These are phyloP conservation scores for Beauveria sp. DNA, from an alignment of 2,329 filamentous ascomycete species.

Conservation along the genomic window DNA sequence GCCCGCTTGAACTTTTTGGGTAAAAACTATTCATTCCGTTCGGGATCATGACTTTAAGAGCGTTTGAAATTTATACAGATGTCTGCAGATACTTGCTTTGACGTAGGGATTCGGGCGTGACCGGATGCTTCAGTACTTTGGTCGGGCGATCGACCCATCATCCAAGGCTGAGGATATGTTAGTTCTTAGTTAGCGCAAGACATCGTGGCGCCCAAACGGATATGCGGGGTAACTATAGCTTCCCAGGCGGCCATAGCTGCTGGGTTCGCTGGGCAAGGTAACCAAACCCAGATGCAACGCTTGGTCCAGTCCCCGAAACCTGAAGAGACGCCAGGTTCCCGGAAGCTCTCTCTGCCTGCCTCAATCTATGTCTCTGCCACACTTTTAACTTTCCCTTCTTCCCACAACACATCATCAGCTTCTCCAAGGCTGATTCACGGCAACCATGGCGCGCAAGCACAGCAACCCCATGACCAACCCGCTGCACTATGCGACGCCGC, in stretches of 20 bases:
- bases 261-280: not conserved
- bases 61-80: too few species aligned
- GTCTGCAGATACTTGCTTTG: too few species aligned
- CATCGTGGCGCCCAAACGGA: slow-evolving; percentile 2
- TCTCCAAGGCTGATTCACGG: not conserved
- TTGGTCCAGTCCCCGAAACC: not conserved
- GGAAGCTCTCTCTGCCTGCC: not conserved
- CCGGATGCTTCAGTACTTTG: not conserved
- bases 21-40: too few species aligned
- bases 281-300: too few species aligned
- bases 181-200: not conserved
- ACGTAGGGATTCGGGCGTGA: too few species aligned
- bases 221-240: slow-evolving; percentile 8
- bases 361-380: not conserved
- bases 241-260: not conserved
- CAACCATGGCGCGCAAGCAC: slow-evolving; percentile 10
- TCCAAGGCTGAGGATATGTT: not conserved
- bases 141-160: not conserved
- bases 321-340: not conserved
- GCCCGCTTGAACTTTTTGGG: too few species aligned
- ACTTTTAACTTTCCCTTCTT: not conserved
- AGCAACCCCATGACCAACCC: slow-evolving; percentile 12
- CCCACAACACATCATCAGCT: not conserved
- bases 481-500: slow-evolving; percentile 11
- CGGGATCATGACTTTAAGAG: too few species aligned